A percentile compares a stretch with the other conserved stretches of the same genome.
Conservation (phyloP, 208 protist genomes). For the Histomonas meleagridis region DNA sequence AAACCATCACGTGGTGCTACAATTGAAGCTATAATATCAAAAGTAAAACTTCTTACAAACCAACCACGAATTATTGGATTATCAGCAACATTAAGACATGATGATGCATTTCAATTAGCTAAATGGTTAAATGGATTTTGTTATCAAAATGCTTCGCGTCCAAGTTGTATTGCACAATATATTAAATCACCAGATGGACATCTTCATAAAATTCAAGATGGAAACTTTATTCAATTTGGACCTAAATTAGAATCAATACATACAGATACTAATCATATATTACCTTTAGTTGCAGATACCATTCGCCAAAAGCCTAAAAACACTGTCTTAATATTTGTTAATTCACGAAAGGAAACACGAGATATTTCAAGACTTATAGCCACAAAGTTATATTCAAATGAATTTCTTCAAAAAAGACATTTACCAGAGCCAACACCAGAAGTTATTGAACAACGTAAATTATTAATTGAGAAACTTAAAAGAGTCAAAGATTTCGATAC, state of each 20-base stretch:
- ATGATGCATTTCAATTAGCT: neutral
- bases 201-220: neutral
- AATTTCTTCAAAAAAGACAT: neutral
- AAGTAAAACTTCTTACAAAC: neutral
- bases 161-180: neutral
- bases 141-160: neutral
- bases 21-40: neutral
- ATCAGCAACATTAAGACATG: neutral
- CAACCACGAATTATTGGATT: neutral
- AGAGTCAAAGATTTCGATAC: neutral
- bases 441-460: neutral
- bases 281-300: neutral
- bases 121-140: neutral
- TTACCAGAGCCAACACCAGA: neutral
- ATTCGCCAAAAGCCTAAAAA: neutral
- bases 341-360: neutral
- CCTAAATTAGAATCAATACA: neutral
- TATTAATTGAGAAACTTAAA: neutral
- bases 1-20: neutral
- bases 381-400: neutral
- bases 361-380: neutral
- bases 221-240: neutral
- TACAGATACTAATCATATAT: neutral
- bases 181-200: neutral
- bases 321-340: neutral